phyloP scores from a whole-genome alignment of 768 basidiomycete genomes.

The Suillus cothurnatus region DNA sequence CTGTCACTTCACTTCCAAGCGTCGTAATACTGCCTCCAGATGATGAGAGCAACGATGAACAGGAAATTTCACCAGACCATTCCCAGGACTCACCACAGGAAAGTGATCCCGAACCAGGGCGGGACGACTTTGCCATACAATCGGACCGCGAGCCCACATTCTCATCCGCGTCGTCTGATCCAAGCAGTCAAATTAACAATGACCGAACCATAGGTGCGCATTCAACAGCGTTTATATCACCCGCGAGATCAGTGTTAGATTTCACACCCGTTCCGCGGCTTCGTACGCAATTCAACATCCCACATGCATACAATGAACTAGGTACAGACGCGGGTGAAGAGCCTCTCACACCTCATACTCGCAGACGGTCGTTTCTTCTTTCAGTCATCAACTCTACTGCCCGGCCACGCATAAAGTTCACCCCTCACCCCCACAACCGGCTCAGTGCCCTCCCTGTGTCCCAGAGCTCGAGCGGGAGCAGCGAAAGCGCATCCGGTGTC shows the following conservation, averaged over 20 bases:
- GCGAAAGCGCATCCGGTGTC: constrained; percentile 35
- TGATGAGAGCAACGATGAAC: constrained; percentile 20
- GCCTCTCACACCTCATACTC: constrained; percentile 67
- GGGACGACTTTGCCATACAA: constrained; percentile 29
- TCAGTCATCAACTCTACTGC: constrained; percentile 83
- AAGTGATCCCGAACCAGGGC: constrained; percentile 24
- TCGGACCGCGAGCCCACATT: constrained; percentile 62
- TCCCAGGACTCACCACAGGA: constrained; percentile 16
- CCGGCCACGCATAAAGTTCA: constrained; percentile 60
- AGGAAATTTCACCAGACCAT: background rate
- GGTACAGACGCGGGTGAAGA: constrained; percentile 35
- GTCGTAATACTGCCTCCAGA: constrained; percentile 24
- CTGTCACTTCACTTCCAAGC: constrained; percentile 32
- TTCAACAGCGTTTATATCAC: constrained; percentile 53
- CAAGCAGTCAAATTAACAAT: constrained; percentile 32
- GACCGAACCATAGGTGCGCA: constrained; percentile 31
- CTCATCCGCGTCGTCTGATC: constrained; percentile 61
- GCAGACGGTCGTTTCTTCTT: constrained; percentile 80
- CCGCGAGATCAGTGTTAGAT: constrained; percentile 48
- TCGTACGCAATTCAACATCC: constrained; percentile 62
- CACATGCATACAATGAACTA: constrained; percentile 45
- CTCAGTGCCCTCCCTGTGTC: constrained; percentile 65
- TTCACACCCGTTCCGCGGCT: constrained; percentile 68
- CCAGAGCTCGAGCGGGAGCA: constrained; percentile 31
- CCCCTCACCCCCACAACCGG: constrained; percentile 51